Evolutionary conservation across 2,329 filamentous ascomycete genomes (phyloP).

Genomic region (Incumbomyces lentus): DNA sequence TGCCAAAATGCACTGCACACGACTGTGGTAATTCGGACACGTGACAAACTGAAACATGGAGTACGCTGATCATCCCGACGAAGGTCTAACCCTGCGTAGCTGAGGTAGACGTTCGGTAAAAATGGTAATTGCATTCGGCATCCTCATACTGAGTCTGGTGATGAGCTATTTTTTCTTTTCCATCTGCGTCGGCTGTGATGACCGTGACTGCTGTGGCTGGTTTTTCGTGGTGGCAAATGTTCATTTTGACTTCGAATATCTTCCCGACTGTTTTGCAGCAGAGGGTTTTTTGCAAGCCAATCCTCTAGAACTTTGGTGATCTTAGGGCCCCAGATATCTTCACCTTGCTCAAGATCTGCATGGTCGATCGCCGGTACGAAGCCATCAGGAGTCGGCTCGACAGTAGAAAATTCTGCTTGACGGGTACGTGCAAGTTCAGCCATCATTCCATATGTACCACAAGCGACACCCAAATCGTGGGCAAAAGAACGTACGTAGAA

Average conservation of each 20-base stretch:
- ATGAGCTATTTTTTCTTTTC: neutral
- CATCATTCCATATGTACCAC: conserved; percentile 79
- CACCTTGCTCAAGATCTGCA: conserved; percentile 62
- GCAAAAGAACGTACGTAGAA: conserved; percentile 94
- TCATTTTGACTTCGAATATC: neutral
- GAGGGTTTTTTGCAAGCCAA: conserved; percentile 36
- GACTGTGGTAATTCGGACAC: no score
- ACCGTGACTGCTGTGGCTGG: neutral
- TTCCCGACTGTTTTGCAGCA: neutral
- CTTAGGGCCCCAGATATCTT: conserved; percentile 72
- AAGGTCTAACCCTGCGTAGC: no score
- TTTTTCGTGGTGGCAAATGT: neutral
- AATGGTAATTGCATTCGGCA: no score
- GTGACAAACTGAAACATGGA: no score
- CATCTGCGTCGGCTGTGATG: neutral
- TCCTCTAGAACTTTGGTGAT: conserved; percentile 49
- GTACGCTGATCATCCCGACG: no score
- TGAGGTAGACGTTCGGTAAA: no score
- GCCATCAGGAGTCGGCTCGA: conserved; percentile 25
- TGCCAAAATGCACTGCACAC: no score
- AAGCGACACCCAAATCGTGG: conserved; percentile 76
- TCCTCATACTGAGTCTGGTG: neutral
- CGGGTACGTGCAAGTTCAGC: conserved; percentile 67
- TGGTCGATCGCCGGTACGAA: conserved; percentile 61
- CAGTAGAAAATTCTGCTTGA: conserved; percentile 60